A percentile compares a stretch with the other conserved stretches of the same genome.
phyloP scores from a whole-genome alignment of 2,329 filamentous ascomycete genomes.

The Colletotrichum orchidophilum region DNA sequence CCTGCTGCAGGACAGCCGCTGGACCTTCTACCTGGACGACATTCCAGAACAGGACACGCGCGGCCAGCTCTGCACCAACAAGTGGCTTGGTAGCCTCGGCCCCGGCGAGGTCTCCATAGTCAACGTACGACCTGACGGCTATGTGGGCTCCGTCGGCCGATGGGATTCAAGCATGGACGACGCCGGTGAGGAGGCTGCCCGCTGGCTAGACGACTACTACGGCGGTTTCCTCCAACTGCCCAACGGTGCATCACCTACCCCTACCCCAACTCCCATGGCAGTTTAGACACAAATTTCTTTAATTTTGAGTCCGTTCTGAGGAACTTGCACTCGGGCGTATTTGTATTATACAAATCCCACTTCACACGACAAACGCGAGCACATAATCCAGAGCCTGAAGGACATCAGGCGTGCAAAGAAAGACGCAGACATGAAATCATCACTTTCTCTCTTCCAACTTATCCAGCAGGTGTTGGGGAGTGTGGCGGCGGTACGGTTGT shows the following conservation, averaged over 20 bases:
- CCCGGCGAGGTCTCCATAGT: slow-evolving; percentile 69
- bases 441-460: slow-evolving; percentile 29
- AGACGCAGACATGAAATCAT: slow-evolving; percentile 28
- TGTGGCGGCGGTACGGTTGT: slow-evolving; percentile 30
- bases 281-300: slow-evolving; percentile 7
- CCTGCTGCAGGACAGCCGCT: slow-evolving; percentile 70
- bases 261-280: slow-evolving; percentile 25
- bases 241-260: slow-evolving; percentile 20
- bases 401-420: slow-evolving; percentile 2
- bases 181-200: slow-evolving; percentile 60
- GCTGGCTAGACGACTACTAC: slow-evolving; percentile 65
- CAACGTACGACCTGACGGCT: slow-evolving; percentile 78
- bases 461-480: slow-evolving; percentile 32
- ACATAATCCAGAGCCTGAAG: slow-evolving; percentile 26
- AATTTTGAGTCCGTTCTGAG: slow-evolving; percentile 3
- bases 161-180: slow-evolving; percentile 63
- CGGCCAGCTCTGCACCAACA: slow-evolving; percentile 67
- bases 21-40: slow-evolving; percentile 79
- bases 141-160: slow-evolving; percentile 71
- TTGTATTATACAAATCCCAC: slow-evolving; percentile 23
- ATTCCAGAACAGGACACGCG: slow-evolving; percentile 64
- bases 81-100: slow-evolving; percentile 72
- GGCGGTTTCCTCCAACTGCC: slow-evolving; percentile 63
- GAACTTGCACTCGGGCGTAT: slow-evolving; percentile 9
- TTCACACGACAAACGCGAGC: slow-evolving; percentile 8